phyloP scores from a whole-genome alignment of 495 filamentous ascomycete species.

The Talaromyces wortmannii region DNA sequence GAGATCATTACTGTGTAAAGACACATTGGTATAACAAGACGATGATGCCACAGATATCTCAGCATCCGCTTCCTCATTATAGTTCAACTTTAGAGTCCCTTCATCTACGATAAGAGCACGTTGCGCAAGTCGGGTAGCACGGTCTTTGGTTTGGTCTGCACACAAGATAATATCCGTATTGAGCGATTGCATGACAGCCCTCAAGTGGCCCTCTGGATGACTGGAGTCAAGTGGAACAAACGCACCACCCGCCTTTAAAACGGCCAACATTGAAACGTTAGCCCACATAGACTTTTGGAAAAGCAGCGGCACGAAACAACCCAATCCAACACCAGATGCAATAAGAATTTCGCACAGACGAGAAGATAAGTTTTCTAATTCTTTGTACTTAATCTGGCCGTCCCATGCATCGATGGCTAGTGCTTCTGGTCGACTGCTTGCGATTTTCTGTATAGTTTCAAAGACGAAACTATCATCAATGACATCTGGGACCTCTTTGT shows the following conservation, averaged over 20 bases:
- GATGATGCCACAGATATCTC: too few relatives aligned
- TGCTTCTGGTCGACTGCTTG: conserved; percentile 7
- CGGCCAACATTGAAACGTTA: conserved; percentile 36
- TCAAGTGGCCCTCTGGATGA: conserved; percentile 17
- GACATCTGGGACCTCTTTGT: conserved; percentile 2
- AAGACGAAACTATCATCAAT: conserved; percentile 17
- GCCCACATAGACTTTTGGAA: conserved; percentile 18
- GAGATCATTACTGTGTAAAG: too few relatives aligned
- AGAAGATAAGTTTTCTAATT: conserved; percentile 25
- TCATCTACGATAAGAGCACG: too few relatives aligned
- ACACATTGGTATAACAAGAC: too few relatives aligned
- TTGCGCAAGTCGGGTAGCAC: neutral
- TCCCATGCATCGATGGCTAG: conserved; percentile 30
- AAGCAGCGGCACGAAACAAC: neutral
- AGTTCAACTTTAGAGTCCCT: too few relatives aligned
- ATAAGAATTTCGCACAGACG: conserved; percentile 26
- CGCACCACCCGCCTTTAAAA: conserved; percentile 39
- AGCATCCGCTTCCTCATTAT: neutral
- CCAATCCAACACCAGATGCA: conserved; percentile 32
- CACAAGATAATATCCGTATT: neutral
- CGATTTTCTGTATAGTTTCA: conserved; percentile 16
- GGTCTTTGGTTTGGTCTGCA: neutral
- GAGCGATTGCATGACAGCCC: conserved; percentile 1
- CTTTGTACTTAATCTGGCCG: conserved; percentile 23
- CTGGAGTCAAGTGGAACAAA: conserved; percentile 37